These are phyloP conservation scores for Hygrophorus pudorinus DNA, from an alignment of 768 basidiomycete species.

Conservation along the genomic window DNA sequence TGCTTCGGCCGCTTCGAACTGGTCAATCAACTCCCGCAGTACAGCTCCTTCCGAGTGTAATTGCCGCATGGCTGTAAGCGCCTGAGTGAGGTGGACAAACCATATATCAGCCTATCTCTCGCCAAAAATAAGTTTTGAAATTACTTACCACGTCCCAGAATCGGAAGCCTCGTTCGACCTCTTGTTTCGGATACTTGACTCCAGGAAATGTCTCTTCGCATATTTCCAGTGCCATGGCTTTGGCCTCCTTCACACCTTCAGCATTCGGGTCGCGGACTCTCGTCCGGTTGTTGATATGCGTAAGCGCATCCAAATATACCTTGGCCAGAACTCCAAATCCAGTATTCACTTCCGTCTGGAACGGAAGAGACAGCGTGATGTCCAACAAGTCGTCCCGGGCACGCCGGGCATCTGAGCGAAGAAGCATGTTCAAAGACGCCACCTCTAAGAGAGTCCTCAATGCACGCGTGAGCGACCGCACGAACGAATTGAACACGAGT, in stretches of 20 bases:
- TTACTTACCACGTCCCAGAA: constrained; percentile 95
- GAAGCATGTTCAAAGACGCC: constrained; percentile 84
- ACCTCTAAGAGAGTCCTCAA: constrained; percentile 87
- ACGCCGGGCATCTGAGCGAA: constrained; percentile 80
- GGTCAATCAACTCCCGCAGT: constrained; percentile 79
- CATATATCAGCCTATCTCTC: too few species aligned
- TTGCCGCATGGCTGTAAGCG: constrained; percentile 82
- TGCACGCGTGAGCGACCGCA: constrained; percentile 83
- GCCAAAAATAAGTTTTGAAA: constrained; percentile 4
- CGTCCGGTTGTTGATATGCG: constrained; percentile 74
- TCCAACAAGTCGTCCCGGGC: constrained; percentile 88
- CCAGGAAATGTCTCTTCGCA: constrained; percentile 93
- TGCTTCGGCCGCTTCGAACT: constrained; percentile 92
- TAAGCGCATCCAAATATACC: constrained; percentile 90
- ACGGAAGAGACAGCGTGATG: constrained; percentile 84
- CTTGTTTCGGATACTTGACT: constrained; percentile 75
- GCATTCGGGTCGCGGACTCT: constrained; percentile 69
- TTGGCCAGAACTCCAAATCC: constrained; percentile 97
- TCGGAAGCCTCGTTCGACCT: constrained; percentile 93
- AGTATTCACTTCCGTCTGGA: constrained; percentile 95
- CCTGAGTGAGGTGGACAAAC: too few species aligned
- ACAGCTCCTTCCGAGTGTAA: constrained; percentile 78
- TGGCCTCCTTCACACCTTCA: constrained; percentile 74
- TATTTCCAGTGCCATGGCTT: constrained; percentile 79
- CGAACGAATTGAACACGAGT: constrained; percentile 96